Evolutionary conservation across 2,329 filamentous ascomycete genomes (phyloP).

Genomic region (Colletotrichum filicis): DNA sequence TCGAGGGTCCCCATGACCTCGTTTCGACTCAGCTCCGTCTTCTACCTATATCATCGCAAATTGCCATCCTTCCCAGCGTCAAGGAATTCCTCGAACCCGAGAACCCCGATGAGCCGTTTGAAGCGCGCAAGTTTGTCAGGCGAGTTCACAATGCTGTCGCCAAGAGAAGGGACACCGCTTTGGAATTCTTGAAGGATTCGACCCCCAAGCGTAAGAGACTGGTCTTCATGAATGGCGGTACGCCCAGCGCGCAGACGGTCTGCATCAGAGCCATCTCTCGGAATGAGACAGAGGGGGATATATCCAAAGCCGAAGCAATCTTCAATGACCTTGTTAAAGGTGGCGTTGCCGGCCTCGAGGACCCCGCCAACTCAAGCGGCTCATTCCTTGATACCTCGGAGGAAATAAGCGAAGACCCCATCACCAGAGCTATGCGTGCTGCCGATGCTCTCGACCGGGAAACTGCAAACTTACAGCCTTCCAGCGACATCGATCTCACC

Average conservation of each 20-base stretch:
- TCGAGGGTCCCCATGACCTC: conserved; percentile 66
- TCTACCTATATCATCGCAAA: conserved; percentile 67
- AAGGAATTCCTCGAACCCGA: conserved; percentile 55
- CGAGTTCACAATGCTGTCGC: conserved; percentile 61
- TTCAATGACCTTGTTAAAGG: conserved; percentile 63
- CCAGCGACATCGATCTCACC: conserved; percentile 60
- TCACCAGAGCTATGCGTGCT: conserved; percentile 66
- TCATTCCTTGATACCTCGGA: conserved; percentile 16
- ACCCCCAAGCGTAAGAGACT: conserved; percentile 60
- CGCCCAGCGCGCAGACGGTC: conserved; percentile 61
- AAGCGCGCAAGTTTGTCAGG: conserved; percentile 53
- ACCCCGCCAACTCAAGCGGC: conserved; percentile 13
- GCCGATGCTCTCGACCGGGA: conserved; percentile 67
- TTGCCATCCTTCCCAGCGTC: conserved; percentile 66
- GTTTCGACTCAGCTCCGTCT: conserved; percentile 70
- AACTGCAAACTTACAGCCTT: conserved; percentile 64
- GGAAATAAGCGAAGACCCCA: conserved; percentile 55
- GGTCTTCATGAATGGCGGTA: conserved; percentile 71
- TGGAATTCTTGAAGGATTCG: conserved; percentile 60
- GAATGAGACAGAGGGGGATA: conserved; percentile 61
- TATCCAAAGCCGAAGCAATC: conserved; percentile 59
- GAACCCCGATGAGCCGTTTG: conserved; percentile 40
- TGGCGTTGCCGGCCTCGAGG: conserved; percentile 55
- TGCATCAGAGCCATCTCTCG: conserved; percentile 67
- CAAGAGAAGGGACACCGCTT: conserved; percentile 59